A percentile compares a stretch with the other conserved stretches of the same genome.
Conservation (phyloP, 805 yeast genomes). For the Grigorovia yakushimaensis region DNA sequence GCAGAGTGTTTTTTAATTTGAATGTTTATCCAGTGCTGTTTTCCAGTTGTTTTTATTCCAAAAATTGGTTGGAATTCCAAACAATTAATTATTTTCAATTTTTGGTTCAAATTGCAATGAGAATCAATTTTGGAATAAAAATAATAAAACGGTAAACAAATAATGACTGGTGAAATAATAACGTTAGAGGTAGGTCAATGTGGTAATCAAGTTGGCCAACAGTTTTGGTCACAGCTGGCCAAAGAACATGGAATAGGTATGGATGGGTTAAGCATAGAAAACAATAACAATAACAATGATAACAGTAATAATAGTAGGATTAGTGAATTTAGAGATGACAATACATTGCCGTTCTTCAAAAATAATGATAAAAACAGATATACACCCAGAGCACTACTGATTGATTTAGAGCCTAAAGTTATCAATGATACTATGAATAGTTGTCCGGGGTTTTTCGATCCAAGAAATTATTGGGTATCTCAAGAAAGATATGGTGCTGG, state of each 20-base stretch:
- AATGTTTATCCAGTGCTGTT: no score
- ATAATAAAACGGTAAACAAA: neutral
- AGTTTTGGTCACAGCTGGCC: conserved; percentile 86
- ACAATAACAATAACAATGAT: neutral
- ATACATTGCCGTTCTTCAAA: conserved; percentile 76
- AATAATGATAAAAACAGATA: conserved; percentile 64
- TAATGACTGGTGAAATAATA: conserved; percentile 53
- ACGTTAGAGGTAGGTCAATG: conserved; percentile 77
- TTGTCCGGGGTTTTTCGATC: conserved; percentile 62
- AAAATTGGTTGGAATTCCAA: no score
- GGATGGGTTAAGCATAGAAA: conserved; percentile 26
- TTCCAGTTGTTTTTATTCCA: no score
- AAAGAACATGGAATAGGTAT: conserved; percentile 69
- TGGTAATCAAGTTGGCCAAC: conserved; percentile 91
- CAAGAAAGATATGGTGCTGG: conserved; percentile 91
- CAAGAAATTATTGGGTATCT: conserved; percentile 69
- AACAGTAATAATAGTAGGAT: neutral
- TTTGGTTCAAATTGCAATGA: no score
- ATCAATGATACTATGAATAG: conserved; percentile 49
- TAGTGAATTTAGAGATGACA: conserved; percentile 42
- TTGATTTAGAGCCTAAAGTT: conserved; percentile 89
- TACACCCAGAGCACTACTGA: conserved; percentile 77
- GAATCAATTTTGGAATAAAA: neutral
- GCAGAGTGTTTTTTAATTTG: no score
- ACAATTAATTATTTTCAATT: no score